Evolutionary conservation across 768 basidiomycete genomes (phyloP).

Genomic region (Leccinum uliginosum): DNA sequence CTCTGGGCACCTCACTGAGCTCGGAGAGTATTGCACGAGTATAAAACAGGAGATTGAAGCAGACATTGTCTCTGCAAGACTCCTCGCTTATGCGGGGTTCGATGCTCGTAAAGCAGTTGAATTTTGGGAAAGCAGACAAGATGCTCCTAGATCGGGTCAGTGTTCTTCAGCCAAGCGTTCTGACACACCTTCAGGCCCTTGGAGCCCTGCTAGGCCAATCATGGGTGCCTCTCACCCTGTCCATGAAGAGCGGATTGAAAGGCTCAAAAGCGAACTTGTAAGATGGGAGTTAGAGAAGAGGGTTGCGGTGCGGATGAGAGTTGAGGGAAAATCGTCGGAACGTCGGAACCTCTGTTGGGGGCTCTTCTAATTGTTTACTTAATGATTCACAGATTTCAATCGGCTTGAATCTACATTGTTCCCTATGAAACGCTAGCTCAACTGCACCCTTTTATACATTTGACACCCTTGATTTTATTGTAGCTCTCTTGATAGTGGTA

Average conservation of each 20-base stretch:
- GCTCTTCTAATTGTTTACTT: conserved; percentile 5
- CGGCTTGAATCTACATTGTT: not conserved
- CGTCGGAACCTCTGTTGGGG: conserved; percentile 10
- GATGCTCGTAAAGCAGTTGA: conserved; percentile 76
- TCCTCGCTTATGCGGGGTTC: conserved; percentile 91
- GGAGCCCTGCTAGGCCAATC: conserved; percentile 26
- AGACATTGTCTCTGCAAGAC: conserved; percentile 79
- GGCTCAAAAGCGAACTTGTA: conserved; percentile 40
- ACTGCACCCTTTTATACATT: not conserved
- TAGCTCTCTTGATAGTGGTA: conserved; percentile 5
- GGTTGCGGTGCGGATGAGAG: conserved; percentile 21
- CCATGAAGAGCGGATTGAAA: conserved; percentile 37
- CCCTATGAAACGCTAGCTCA: not conserved
- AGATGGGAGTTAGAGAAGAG: conserved; percentile 40
- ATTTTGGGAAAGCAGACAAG: conserved; percentile 73
- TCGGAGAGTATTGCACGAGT: conserved; percentile 74
- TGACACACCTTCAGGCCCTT: conserved; percentile 5
- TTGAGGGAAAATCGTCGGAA: conserved; percentile 18
- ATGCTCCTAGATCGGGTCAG: conserved; percentile 15
- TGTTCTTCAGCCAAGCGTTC: conserved; percentile 18
- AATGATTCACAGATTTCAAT: not conserved
- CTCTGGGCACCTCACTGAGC: conserved; percentile 66
- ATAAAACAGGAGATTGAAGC: conserved; percentile 88
- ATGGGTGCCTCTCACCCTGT: conserved; percentile 45
- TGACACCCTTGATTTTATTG: not conserved